These are phyloP conservation scores for Pichia membranifaciens DNA, from an alignment of 805 yeast genomes.

Conservation along the genomic window DNA sequence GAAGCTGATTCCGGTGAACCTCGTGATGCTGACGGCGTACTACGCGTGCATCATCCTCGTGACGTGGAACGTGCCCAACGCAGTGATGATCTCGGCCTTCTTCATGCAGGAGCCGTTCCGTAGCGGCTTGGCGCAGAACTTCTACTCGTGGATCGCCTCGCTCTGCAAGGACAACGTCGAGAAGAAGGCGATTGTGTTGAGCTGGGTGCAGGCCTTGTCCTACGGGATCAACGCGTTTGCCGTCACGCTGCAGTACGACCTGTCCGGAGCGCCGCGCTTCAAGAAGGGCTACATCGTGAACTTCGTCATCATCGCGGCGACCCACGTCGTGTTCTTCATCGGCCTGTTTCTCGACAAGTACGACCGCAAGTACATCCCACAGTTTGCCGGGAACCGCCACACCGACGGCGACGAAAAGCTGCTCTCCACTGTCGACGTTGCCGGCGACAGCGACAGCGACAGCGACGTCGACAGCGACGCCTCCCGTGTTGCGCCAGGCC, in stretches of 20 bases:
- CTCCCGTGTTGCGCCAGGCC: too few relatives aligned
- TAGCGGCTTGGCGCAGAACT: slow-evolving; percentile 18
- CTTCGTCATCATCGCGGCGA: slow-evolving; percentile 10
- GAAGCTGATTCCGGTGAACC: slow-evolving; percentile 12
- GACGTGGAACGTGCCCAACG: slow-evolving; percentile 13
- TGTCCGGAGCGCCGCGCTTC: slow-evolving; percentile 15
- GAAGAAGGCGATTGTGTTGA: slow-evolving; percentile 19
- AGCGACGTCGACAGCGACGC: too few relatives aligned
- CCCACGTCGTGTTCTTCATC: slow-evolving; percentile 12
- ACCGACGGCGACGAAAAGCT: neutral
- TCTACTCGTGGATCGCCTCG: slow-evolving; percentile 19
- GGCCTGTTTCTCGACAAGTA: slow-evolving; percentile 16
- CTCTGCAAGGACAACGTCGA: slow-evolving; percentile 21
- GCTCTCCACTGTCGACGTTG: too few relatives aligned
- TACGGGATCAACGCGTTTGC: slow-evolving; percentile 20
- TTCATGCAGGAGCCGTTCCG: slow-evolving; percentile 26
- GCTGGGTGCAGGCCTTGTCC: slow-evolving; percentile 16
- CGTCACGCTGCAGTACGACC: slow-evolving; percentile 19
- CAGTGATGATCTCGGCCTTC: slow-evolving; percentile 36
- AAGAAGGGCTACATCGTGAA: slow-evolving; percentile 17
- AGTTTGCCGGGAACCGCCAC: slow-evolving; percentile 17
- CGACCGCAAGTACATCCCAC: slow-evolving; percentile 14
- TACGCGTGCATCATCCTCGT: slow-evolving; percentile 14
- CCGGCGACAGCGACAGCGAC: too few relatives aligned
- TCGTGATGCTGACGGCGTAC: slow-evolving; percentile 9